Evolutionary conservation across 2,329 filamentous ascomycete species (phyloP).

Genomic region (Phaeosphaeria sp.): DNA sequence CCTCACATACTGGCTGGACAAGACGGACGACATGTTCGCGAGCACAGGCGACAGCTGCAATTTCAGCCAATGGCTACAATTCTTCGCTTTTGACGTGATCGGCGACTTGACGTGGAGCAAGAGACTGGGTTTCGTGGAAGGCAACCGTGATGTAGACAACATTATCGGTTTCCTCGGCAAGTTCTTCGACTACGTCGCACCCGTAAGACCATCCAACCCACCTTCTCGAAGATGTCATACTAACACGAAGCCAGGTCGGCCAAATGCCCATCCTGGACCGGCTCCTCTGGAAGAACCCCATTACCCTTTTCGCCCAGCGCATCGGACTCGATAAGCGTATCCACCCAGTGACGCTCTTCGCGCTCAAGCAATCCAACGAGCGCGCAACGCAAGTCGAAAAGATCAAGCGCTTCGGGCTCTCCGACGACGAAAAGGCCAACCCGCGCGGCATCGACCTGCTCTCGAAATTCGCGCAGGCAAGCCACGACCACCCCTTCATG

Average conservation of each 20-base stretch:
- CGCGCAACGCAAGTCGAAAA: slow-evolving; percentile 63
- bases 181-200: slow-evolving; percentile 74
- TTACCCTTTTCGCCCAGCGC: slow-evolving; percentile 71
- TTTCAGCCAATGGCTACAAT: slow-evolving; percentile 77
- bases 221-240: slow-evolving; percentile 2
- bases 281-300: slow-evolving; percentile 75
- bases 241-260: slow-evolving; percentile 60
- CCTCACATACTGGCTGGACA: slow-evolving; percentile 70
- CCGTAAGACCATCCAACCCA: slow-evolving; percentile 55
- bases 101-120: slow-evolving; percentile 79
- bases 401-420: slow-evolving; percentile 52
- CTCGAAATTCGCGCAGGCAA: slow-evolving; percentile 74
- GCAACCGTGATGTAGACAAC: slow-evolving; percentile 75
- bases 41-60: slow-evolving; percentile 60
- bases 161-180: slow-evolving; percentile 70
- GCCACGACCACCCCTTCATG: slow-evolving; percentile 74
- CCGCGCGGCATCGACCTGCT: slow-evolving; percentile 64
- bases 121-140: slow-evolving; percentile 76
- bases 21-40: slow-evolving; percentile 53
- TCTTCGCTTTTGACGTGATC: slow-evolving; percentile 83
- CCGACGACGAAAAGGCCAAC: slow-evolving; percentile 37
- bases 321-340: slow-evolving; percentile 72
- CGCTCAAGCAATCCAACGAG: slow-evolving; percentile 70
- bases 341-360: slow-evolving; percentile 76
- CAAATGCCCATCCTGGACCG: slow-evolving; percentile 77